These are phyloP conservation scores for Ascochyta lentis DNA, from an alignment of 2,329 filamentous ascomycete species.

Conservation along the genomic window DNA sequence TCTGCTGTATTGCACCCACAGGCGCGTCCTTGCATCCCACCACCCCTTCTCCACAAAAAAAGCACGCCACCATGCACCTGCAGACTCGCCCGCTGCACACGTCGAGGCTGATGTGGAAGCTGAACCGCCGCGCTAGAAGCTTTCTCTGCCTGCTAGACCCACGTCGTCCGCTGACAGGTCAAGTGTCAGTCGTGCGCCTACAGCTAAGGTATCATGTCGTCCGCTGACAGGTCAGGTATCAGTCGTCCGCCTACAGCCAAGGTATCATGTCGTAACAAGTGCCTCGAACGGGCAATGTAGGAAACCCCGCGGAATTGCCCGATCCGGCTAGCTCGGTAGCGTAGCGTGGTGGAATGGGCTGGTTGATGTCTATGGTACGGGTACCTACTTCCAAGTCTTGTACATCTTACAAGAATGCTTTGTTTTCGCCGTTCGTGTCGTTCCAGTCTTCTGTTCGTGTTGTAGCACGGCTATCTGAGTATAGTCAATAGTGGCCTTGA, in stretches of 20 bases:
- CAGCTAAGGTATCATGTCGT: too few species aligned
- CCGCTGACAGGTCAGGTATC: too few species aligned
- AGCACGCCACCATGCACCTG: conserved; percentile 27
- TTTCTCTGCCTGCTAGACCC: background rate
- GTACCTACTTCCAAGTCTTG: too few species aligned
- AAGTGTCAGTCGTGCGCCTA: background rate
- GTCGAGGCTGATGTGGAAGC: background rate
- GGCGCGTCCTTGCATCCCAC: too few species aligned
- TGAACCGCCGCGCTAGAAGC: conserved; percentile 3
- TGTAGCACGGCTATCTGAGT: background rate
- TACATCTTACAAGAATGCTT: too few species aligned
- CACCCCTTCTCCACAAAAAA: conserved; percentile 25
- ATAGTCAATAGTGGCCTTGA: too few species aligned
- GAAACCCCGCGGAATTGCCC: background rate
- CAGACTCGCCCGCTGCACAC: conserved; percentile 4
- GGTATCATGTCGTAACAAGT: background rate
- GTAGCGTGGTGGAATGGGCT: too few species aligned
- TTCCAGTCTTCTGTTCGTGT: too few species aligned
- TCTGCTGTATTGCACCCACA: too few species aligned
- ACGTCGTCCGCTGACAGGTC: background rate
- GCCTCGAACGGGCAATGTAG: background rate
- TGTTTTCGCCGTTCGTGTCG: too few species aligned
- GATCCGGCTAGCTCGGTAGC: background rate
- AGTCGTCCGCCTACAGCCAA: too few species aligned
- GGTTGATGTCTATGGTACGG: too few species aligned